Evolutionary conservation across 768 basidiomycete species (phyloP).

Genomic region (Boletus sp.): DNA sequence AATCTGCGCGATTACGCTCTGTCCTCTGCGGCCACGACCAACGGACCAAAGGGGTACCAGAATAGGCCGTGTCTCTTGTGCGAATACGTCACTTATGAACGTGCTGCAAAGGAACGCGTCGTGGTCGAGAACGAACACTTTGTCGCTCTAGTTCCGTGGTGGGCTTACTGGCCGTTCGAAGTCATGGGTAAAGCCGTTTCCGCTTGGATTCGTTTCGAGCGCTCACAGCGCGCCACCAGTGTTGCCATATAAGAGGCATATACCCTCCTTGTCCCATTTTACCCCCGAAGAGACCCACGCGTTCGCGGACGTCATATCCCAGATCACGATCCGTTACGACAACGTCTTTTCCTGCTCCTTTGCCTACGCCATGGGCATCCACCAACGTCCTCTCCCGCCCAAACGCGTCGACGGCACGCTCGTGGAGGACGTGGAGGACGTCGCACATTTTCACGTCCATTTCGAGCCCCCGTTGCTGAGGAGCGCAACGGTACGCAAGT

Average conservation of each 20-base stretch:
- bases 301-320: conserved; percentile 67
- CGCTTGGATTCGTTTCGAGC: neutral
- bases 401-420: conserved; percentile 24
- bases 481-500: conserved; percentile 82
- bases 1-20: conserved; percentile 53
- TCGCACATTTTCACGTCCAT: conserved; percentile 84
- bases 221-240: conserved; percentile 41
- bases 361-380: conserved; percentile 93
- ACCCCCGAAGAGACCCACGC: conserved; percentile 56
- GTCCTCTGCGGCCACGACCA: conserved; percentile 29
- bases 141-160: conserved; percentile 88
- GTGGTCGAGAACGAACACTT: conserved; percentile 74
- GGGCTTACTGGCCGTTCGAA: conserved; percentile 95
- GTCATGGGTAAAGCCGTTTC: conserved; percentile 50
- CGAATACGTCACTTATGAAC: conserved; percentile 74
- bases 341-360: conserved; percentile 85
- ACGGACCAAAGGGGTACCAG: conserved; percentile 55
- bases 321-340: conserved; percentile 67
- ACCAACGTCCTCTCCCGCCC: conserved; percentile 71
- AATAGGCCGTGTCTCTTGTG: conserved; percentile 71
- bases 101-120: conserved; percentile 54
- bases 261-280: conserved; percentile 66
- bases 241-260: conserved; percentile 74
- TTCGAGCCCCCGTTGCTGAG: conserved; percentile 84
- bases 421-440: conserved; percentile 43